Evolutionary conservation across 129 eudicot genomes (phyloP), one percentile per base, ranked within the genome.

Genomic region (Chrysanthemum makinoi): DNA sequence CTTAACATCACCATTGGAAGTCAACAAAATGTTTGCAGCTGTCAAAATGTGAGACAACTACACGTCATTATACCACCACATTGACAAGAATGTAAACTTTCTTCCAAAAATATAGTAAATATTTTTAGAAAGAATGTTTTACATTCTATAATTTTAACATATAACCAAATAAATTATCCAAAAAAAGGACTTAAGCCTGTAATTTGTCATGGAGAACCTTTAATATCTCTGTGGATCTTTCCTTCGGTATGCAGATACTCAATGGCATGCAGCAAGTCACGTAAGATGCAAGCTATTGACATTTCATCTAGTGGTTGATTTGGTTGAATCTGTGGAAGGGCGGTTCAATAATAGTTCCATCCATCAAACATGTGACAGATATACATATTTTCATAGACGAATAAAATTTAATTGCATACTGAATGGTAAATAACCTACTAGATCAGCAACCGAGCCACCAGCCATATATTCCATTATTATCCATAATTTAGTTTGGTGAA

Each of bases 401-500:
- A 10, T 28, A 49, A 47, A 26, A 16, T 4, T 61, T 28, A 49
- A 26, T 11, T n/a, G 35, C 61, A 57, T 16, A 19, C 16, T 35
- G 63, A 50, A 71, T 51, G 68, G 69, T 43, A 65, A 69, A 77
- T 64, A 74, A 87, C 88, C 65, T 87, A 93, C 98, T 76, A 93
- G 81, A 83, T 93, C 98, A 76, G 98, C 98, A 78, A 93, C 96
- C 26, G 98, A 93, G 66, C 98, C 98, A 77, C 98, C 98, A 78
- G 98, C 98, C 98, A 93, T 93, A 83, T 89, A 93, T 77, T 93
- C 98, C 98, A 93, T 93, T 73, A 93, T 86, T 75, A 93, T 93
- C 98, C 96, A 93, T 50, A 93, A 81, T 79, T 93, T 93, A 62
- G 98, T 89, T 86, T 93, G 88, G 78, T 85, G 85, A 75, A 93